Evolutionary conservation across 1,284 basidiomycete species (phyloP).

Genomic region (Naganishia cerealis): DNA sequence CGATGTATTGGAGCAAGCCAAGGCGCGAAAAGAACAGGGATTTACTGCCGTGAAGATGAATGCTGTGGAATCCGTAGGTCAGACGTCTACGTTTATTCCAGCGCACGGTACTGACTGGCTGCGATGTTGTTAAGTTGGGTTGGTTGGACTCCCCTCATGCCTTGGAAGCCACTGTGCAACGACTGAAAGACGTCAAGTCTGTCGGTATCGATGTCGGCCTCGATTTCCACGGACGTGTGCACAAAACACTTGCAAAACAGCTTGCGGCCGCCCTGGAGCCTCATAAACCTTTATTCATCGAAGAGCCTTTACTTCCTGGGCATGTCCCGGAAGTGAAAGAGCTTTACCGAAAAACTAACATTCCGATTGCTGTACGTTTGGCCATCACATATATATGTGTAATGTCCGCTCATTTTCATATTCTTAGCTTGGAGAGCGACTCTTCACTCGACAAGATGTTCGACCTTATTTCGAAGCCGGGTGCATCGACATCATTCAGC

Average conservation of each 20-base stretch:
- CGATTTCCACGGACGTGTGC: conserved; percentile 60
- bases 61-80: conserved; percentile 49
- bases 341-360: conserved; percentile 56
- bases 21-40: conserved; percentile 65
- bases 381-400: not conserved
- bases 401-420: conserved; percentile 9
- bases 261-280: conserved; percentile 68
- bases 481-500: conserved; percentile 70
- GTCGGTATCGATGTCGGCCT: conserved; percentile 66
- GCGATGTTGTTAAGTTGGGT: conserved; percentile 48
- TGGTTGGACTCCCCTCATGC: conserved; percentile 59
- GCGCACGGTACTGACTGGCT: conserved; percentile 47
- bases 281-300: conserved; percentile 69
- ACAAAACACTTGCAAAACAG: conserved; percentile 76
- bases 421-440: conserved; percentile 64
- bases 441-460: conserved; percentile 69
- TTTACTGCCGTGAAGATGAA: conserved; percentile 76
- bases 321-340: conserved; percentile 56
- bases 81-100: conserved; percentile 32
- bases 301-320: conserved; percentile 67
- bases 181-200: conserved; percentile 65
- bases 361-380: conserved; percentile 54
- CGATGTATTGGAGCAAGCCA: conserved; percentile 65
- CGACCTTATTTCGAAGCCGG: conserved; percentile 67
- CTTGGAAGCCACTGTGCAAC: conserved; percentile 63